phyloP scores from a whole-genome alignment of 192 early-diverging fungal genomes.

The Coemansia erecta region DNA sequence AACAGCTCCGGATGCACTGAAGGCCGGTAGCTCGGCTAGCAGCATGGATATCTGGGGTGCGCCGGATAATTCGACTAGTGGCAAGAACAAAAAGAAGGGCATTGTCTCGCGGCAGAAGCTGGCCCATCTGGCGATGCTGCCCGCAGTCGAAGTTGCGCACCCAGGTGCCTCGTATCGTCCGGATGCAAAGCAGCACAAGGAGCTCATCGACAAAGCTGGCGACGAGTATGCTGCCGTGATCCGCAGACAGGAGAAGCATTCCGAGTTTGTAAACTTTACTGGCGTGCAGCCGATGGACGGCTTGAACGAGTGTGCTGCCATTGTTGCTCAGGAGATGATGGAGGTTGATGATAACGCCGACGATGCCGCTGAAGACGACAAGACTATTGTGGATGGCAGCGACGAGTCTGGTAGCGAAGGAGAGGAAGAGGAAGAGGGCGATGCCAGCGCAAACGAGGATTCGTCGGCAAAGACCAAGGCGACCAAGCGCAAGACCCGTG shows the following conservation, averaged over 20 bases:
- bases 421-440: constrained; percentile 20
- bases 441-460: too few species aligned
- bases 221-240: constrained; percentile 56
- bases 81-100: constrained; percentile 12
- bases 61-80: background rate
- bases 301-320: constrained; percentile 25
- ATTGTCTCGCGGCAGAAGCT: constrained; percentile 22
- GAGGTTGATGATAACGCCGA: constrained; percentile 22
- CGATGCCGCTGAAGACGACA: too few species aligned
- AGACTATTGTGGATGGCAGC: too few species aligned
- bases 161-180: constrained; percentile 94
- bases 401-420: constrained; percentile 19
- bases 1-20: constrained; percentile 9
- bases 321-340: constrained; percentile 25
- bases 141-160: constrained; percentile 73
- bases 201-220: constrained; percentile 59
- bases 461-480: constrained; percentile 27
- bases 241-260: constrained; percentile 18
- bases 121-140: constrained; percentile 34
- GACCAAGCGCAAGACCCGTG: constrained; percentile 58
- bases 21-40: constrained; percentile 4
- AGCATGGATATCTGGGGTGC: constrained; percentile 41
- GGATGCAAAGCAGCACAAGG: constrained; percentile 73
- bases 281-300: constrained; percentile 18
- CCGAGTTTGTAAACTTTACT: constrained; percentile 10